Conservation (phyloP, 108 stramenopile species). For the Pseudonitzschia multiseries region DNA sequence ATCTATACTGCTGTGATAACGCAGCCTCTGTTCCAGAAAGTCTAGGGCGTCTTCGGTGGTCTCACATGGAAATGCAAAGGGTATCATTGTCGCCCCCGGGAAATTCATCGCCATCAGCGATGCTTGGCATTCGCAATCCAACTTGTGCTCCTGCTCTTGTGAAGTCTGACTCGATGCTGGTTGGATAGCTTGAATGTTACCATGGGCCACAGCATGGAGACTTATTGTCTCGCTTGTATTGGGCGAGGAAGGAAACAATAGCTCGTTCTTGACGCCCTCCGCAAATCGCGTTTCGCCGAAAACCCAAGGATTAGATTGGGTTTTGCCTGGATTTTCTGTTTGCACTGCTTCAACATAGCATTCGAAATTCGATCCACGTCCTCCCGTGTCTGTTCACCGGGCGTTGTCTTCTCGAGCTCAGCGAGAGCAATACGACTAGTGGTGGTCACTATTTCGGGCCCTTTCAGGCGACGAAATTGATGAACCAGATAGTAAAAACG, state of each 20-base stretch:
- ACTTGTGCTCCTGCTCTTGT: constrained; percentile 18
- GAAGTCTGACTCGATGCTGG: constrained; percentile 25
- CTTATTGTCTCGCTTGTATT: constrained; percentile 10
- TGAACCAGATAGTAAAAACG: constrained; percentile 51
- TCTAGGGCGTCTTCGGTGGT: constrained; percentile 10
- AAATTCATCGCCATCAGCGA: constrained; percentile 34
- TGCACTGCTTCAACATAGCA: constrained; percentile 3
- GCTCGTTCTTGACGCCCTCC: neutral
- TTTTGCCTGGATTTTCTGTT: constrained; percentile 23
- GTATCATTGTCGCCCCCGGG: constrained; percentile 38
- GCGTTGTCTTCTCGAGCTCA: neutral
- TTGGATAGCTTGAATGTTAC: constrained; percentile 36
- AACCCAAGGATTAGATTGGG: constrained; percentile 48
- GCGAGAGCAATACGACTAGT: neutral
- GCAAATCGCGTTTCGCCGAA: constrained; percentile 3
- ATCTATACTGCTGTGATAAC: neutral
- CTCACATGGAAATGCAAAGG: constrained; percentile 27
- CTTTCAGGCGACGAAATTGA: constrained; percentile 30
- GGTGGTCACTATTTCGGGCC: constrained; percentile 39
- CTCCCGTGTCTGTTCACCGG: neutral
- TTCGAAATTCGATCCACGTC: neutral
- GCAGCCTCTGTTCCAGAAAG: constrained; percentile 6
- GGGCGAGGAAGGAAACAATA: neutral
- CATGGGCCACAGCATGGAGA: constrained; percentile 27
- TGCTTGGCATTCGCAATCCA: neutral